Evolutionary conservation across 2,329 filamentous ascomycete species (phyloP).

Genomic region (Verticillium nonalfalfae): DNA sequence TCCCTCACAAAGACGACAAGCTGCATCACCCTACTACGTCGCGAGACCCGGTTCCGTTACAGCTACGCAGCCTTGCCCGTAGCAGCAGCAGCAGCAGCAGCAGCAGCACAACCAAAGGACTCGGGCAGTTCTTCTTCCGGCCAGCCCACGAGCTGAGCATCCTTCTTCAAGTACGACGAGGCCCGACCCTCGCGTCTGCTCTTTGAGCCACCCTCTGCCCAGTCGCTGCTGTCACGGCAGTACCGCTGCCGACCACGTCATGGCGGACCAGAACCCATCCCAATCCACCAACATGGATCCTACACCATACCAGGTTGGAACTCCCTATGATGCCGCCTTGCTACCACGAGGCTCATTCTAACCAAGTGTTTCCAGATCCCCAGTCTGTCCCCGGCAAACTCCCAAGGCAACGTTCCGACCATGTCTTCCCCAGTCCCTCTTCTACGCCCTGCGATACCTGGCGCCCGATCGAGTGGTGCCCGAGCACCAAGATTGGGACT

Average conservation of each 20-base stretch:
- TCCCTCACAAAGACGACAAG: background rate
- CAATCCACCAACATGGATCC: slow-evolving; percentile 9
- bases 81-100: too few species aligned
- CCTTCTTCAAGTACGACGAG: background rate
- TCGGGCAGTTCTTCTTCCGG: background rate
- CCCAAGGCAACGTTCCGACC: slow-evolving; percentile 32
- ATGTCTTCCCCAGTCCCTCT: slow-evolving; percentile 76
- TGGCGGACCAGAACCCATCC: slow-evolving; percentile 9
- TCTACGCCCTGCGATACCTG: slow-evolving; percentile 72
- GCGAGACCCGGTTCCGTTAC: background rate
- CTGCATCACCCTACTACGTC: background rate
- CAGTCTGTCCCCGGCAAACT: slow-evolving; percentile 23
- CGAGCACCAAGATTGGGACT: slow-evolving; percentile 76
- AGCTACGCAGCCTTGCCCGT: background rate
- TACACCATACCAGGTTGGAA: slow-evolving; percentile 9
- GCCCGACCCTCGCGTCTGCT: background rate
- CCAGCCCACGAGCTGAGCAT: background rate
- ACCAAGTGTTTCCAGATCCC: slow-evolving; percentile 6
- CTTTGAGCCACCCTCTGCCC: background rate
- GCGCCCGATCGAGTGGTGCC: slow-evolving; percentile 50
- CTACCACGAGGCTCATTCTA: background rate
- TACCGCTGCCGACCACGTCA: background rate
- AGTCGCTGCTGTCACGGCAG: background rate
- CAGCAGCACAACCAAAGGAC: background rate
- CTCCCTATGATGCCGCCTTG: background rate